Evolutionary conservation across 163 green algal genomes (phyloP).

Genomic region (Smithsoniella earleae): DNA sequence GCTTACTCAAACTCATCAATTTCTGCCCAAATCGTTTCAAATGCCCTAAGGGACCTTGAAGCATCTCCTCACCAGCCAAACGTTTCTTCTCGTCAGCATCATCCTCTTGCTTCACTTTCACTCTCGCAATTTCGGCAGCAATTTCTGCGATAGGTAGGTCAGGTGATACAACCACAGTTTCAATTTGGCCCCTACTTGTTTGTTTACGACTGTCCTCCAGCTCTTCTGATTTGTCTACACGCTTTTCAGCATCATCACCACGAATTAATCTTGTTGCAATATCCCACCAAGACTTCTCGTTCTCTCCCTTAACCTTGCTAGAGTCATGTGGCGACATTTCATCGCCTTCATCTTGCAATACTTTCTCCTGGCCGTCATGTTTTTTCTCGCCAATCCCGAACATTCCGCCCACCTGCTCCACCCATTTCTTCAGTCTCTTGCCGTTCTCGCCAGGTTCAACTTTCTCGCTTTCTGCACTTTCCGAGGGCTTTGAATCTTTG

Average conservation of each 20-base stretch:
- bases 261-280: too few species aligned
- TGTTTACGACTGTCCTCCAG: too few species aligned
- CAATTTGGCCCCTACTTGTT: background rate
- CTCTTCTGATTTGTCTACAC: too few species aligned
- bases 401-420: too few species aligned
- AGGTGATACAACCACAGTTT: constrained; percentile 12
- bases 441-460: background rate
- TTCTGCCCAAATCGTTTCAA: background rate
- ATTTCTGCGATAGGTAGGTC: constrained; percentile 25
- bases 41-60: constrained; percentile 14
- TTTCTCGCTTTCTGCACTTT: background rate
- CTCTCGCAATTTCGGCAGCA: constrained; percentile 8
- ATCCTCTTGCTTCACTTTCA: constrained; percentile 14
- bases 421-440: background rate
- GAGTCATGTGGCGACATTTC: background rate
- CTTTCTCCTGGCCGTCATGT: too few species aligned
- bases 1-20: background rate
- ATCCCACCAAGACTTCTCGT: too few species aligned
- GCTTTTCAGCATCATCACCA: too few species aligned
- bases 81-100: constrained; percentile 6
- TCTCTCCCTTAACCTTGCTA: too few species aligned
- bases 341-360: background rate
- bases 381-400: too few species aligned
- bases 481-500: too few species aligned
- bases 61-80: constrained; percentile 10